A percentile compares a stretch with the other conserved stretches of the same genome.
Evolutionary conservation across 2,329 filamentous ascomycete species (phyloP).

Genomic region (Rhynchosporium graminicola): DNA sequence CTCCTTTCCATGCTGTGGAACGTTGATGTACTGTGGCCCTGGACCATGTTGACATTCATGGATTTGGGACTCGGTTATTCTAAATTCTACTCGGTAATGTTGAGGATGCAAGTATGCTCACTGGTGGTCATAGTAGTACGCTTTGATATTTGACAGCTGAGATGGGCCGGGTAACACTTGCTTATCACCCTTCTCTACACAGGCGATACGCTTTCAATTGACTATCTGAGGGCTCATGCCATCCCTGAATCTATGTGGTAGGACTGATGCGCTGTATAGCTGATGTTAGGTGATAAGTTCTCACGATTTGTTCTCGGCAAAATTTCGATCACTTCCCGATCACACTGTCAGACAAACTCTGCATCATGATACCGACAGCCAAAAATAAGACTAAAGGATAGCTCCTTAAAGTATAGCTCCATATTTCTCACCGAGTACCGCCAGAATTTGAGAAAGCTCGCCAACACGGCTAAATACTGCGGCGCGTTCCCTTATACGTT

Average conservation of each 20-base stretch:
- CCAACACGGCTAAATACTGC: not conserved
- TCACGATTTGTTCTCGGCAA: too few species aligned
- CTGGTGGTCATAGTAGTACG: not conserved
- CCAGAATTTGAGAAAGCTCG: not conserved
- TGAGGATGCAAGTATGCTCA: not conserved
- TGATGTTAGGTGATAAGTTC: too few species aligned
- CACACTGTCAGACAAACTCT: too few species aligned
- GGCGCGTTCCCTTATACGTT: not conserved
- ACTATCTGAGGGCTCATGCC: too few species aligned
- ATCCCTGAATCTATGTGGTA: too few species aligned
- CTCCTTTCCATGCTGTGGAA: not conserved
- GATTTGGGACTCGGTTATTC: not conserved
- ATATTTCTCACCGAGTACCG: not conserved
- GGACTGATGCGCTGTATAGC: too few species aligned
- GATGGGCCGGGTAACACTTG: not conserved
- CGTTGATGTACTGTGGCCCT: not conserved
- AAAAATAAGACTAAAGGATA: too few species aligned
- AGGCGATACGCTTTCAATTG: too few species aligned
- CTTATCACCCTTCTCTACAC: too few species aligned
- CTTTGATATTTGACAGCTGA: not conserved
- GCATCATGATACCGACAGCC: too few species aligned
- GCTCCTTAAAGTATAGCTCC: too few species aligned
- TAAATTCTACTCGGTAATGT: not conserved
- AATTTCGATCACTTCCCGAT: too few species aligned
- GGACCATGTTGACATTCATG: not conserved